Evolutionary conservation across 2,329 filamentous ascomycete species (phyloP).

Genomic region (Emericellopsis cladophorae): DNA sequence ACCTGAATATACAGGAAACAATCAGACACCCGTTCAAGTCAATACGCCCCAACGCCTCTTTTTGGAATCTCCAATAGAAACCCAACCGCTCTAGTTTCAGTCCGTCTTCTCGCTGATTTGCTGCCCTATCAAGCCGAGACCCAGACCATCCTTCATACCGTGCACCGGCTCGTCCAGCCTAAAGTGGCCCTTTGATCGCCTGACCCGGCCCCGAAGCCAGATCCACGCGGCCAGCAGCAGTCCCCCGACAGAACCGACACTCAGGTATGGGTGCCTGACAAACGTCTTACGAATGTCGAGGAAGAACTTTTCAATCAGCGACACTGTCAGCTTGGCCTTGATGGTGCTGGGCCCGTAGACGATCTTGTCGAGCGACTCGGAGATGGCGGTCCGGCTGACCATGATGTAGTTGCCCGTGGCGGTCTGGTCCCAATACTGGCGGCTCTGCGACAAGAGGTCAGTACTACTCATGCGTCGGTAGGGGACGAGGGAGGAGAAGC

Average conservation of each 20-base stretch:
- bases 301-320: conserved; percentile 58
- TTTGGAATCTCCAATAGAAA: background rate
- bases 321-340: conserved; percentile 65
- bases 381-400: conserved; percentile 77
- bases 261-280: conserved; percentile 45
- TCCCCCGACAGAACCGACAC: conserved; percentile 42
- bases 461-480: conserved; percentile 5
- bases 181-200: conserved; percentile 45
- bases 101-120: conserved; percentile 16
- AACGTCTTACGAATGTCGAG: conserved; percentile 49
- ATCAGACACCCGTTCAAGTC: background rate
- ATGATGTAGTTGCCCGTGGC: conserved; percentile 83
- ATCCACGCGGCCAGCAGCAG: conserved; percentile 38
- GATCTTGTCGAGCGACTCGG: conserved; percentile 71
- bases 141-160: conserved; percentile 50
- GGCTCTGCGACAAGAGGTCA: conserved; percentile 48
- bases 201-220: conserved; percentile 40
- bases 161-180: conserved; percentile 43
- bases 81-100: conserved; percentile 6
- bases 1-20: no score
- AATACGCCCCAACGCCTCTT: background rate
- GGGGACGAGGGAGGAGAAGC: conserved; percentile 18
- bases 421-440: conserved; percentile 88
- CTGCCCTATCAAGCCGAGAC: no score
- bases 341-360: conserved; percentile 58